phyloP scores from a whole-genome alignment of 169 alveolate species.

The Toxoplasma gondii region DNA sequence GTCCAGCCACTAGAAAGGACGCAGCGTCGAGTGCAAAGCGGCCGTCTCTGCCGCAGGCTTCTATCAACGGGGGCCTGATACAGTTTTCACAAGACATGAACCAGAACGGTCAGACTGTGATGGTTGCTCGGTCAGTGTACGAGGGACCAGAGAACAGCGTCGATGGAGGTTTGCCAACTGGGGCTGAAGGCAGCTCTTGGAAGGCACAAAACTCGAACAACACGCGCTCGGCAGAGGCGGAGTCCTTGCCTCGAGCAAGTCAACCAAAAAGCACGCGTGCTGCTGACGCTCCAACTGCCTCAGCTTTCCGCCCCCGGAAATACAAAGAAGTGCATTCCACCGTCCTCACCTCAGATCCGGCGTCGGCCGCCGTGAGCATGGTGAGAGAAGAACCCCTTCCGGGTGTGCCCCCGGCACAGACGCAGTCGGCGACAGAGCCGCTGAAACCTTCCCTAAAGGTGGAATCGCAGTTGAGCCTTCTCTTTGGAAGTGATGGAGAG shows the following conservation, averaged over 20 bases:
- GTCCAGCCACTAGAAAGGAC: neutral
- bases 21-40: neutral
- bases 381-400: neutral
- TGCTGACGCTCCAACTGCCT: neutral
- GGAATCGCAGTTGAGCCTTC: neutral
- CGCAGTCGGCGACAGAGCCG: neutral
- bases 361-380: neutral
- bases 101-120: neutral
- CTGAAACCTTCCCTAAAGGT: neutral
- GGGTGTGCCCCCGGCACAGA: neutral
- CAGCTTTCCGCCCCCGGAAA: neutral
- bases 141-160: neutral
- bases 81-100: neutral
- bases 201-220: neutral
- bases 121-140: conserved; percentile 21
- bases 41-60: neutral
- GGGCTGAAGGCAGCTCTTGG: neutral
- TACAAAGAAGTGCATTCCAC: conserved; percentile 25
- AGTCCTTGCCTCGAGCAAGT: neutral
- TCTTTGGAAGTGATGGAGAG: neutral
- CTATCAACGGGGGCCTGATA: conserved; percentile 11
- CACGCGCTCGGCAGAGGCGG: neutral
- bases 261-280: neutral
- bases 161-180: neutral
- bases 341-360: neutral